Percentiles rank a stretch among this genome's conserved stretches.
Evolutionary conservation across 225 moss, liverwort and hornwort genomes (phyloP).

Genomic region (Pleurozium schreberi): DNA sequence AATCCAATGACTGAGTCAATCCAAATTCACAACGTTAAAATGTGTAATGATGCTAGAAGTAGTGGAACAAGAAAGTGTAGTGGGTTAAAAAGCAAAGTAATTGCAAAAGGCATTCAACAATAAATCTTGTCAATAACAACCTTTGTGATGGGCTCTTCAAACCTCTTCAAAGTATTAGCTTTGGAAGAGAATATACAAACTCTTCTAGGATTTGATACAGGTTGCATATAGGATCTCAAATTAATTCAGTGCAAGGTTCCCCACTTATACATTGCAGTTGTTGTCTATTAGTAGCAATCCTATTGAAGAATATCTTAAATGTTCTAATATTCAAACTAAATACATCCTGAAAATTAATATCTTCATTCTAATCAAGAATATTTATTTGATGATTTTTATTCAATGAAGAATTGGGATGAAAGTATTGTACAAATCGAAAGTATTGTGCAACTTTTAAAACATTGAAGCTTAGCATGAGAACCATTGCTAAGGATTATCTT

Average conservation of each 20-base stretch:
- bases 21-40: not conserved
- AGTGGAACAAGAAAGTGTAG: fast-evolving
- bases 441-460: not conserved
- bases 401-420: not conserved
- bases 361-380: not conserved
- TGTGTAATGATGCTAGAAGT: not conserved
- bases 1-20: not conserved
- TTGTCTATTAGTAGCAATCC: not conserved
- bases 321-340: not conserved
- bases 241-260: too few species aligned
- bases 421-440: not conserved
- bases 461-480: not conserved
- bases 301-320: not conserved
- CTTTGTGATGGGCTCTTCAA: fast-evolving
- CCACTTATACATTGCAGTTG: not conserved
- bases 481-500: not conserved
- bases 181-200: too few species aligned
- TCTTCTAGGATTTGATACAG: not conserved
- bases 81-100: fast-evolving
- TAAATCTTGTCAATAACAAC: too few species aligned
- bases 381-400: not conserved
- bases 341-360: not conserved
- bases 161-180: not conserved
- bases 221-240: not conserved
- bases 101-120: not conserved